Conservation (phyloP, 768 basidiomycete species). For the Vararia minispora region DNA sequence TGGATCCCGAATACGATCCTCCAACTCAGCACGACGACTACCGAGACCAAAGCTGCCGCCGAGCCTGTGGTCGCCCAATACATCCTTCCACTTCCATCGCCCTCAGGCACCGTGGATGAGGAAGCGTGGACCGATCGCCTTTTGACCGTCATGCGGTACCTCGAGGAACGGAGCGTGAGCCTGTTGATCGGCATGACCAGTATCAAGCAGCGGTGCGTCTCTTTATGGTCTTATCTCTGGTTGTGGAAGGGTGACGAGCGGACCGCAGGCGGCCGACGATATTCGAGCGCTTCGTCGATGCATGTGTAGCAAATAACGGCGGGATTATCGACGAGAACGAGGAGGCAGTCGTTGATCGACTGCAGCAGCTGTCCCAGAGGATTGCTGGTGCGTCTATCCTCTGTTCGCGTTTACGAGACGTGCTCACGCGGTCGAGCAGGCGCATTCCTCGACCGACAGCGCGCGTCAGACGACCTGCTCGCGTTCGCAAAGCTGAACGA, state of each 20-base stretch:
- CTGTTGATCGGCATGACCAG: constrained; percentile 51
- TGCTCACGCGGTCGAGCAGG: constrained; percentile 21
- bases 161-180: constrained; percentile 48
- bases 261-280: constrained; percentile 48
- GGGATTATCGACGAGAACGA: constrained; percentile 84
- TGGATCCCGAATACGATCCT: constrained; percentile 87
- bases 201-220: constrained; percentile 49
- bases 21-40: constrained; percentile 34
- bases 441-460: constrained; percentile 55
- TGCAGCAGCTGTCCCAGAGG: constrained; percentile 44
- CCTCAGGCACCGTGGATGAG: constrained; percentile 58
- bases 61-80: constrained; percentile 63
- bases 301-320: constrained; percentile 78
- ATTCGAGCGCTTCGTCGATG: constrained; percentile 59
- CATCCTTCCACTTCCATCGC: constrained; percentile 65
- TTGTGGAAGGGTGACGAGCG: background rate
- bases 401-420: background rate
- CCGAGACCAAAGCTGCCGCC: constrained; percentile 49
- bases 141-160: constrained; percentile 55
- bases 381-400: constrained; percentile 43
- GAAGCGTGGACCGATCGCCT: constrained; percentile 77
- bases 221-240: background rate
- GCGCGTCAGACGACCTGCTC: constrained; percentile 67
- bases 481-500: constrained; percentile 85
- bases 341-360: constrained; percentile 41